Evolutionary conservation across 2,329 filamentous ascomycete species (phyloP).

Genomic region (Monilinia aucupariae): DNA sequence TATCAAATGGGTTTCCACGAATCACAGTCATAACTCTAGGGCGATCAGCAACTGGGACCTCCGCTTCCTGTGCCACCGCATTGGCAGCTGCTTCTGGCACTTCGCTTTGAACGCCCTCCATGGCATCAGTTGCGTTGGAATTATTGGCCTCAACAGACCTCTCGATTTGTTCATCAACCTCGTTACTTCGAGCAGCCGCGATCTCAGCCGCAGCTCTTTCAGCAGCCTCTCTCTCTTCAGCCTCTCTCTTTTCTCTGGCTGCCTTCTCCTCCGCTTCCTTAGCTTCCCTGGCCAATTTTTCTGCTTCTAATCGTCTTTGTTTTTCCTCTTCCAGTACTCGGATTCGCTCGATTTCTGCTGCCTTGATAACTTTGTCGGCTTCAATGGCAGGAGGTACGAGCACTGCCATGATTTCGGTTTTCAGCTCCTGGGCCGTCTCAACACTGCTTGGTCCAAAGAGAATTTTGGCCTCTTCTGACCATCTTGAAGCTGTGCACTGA

Average conservation of each 20-base stretch:
- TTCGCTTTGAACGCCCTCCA: constrained; percentile 70
- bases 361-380: constrained; percentile 66
- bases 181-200: constrained; percentile 45
- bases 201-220: constrained; percentile 50
- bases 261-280: constrained; percentile 66
- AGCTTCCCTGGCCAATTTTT: constrained; percentile 61
- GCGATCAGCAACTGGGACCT: constrained; percentile 44
- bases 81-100: constrained; percentile 25
- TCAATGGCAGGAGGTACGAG: constrained; percentile 82
- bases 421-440: constrained; percentile 65
- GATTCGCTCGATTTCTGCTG: constrained; percentile 50
- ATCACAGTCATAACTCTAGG: constrained; percentile 76
- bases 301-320: constrained; percentile 59
- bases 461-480: constrained; percentile 85
- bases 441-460: constrained; percentile 65
- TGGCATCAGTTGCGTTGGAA: constrained; percentile 37
- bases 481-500: constrained; percentile 67
- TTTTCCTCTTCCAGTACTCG: constrained; percentile 54
- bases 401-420: constrained; percentile 62
- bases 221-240: constrained; percentile 61
- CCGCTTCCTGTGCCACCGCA: constrained; percentile 22
- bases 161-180: constrained; percentile 38
- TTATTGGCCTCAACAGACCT: constrained; percentile 24
- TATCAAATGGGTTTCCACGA: constrained; percentile 80
- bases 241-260: constrained; percentile 62